Evolutionary conservation across 768 basidiomycete species (phyloP), one percentile per base, ranked within the genome.

Genomic region (Sporobolomyces pararoseus): DNA sequence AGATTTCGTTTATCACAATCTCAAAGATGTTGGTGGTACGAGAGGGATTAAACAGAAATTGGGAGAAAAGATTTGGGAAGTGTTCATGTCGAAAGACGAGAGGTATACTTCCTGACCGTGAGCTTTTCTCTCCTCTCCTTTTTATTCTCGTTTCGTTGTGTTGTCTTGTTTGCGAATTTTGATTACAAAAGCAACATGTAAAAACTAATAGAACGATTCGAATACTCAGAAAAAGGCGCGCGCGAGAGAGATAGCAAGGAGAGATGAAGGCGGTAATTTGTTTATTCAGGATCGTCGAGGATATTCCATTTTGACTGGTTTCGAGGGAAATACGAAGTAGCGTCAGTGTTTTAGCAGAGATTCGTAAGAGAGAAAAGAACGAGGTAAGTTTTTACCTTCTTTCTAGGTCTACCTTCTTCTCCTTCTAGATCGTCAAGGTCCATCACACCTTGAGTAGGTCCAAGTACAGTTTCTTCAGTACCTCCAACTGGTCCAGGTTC

Each of bases 11-110:
- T 13, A 49, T 3, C 51, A 51, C 23, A 46, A 61, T 37, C 17
- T 70, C 16, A 17, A 17, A 9, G 66, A 49, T 5, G 63, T 52
- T 13, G 52, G 14, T 9, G 37, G 62, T 16, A 42, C 65, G 58
- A n/a, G 72, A 16, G 63, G 57, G 4, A 68, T 74, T 53, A 70
- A 74, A 66, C 68, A 65, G 13, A 57, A 55, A 47, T 27, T 70
- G 5, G 72, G 65, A 25, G 53, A 21, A 0, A 65, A 34, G 47
- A 64, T 74, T 10, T 74, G 63, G 57, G 65, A 66, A 23, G 37
- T 74, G n/a, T 64, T 61, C 32, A 63, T 66, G 58, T 49, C 51
- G n/a, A 47, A 35, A 7, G 50, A 51, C 7, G 25, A 27, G 50
- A 47, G 19, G 7, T 16, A 47, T 47, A 13, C 23, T 29, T 29